Percentiles rank a stretch among this genome's conserved stretches.
Conservation (phyloP, 2,329 filamentous ascomycete genomes). For the Alternaria angustiovoidea region DNA sequence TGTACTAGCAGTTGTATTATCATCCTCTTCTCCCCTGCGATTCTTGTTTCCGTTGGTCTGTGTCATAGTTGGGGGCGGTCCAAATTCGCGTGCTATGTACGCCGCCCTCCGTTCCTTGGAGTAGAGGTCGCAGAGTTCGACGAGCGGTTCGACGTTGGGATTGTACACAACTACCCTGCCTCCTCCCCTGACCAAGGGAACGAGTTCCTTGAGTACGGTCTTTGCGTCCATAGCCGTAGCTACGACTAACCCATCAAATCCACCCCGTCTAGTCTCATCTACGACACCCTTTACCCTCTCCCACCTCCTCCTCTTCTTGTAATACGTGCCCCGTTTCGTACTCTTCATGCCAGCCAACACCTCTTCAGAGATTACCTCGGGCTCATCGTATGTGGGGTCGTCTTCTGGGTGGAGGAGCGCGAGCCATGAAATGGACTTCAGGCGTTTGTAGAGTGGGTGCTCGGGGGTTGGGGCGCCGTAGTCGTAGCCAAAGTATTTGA, state of each 20-base stretch:
- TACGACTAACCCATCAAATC: constrained; percentile 83
- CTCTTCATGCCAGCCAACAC: constrained; percentile 77
- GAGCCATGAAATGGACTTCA: constrained; percentile 89
- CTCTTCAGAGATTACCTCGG: constrained; percentile 66
- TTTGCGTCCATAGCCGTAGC: constrained; percentile 83
- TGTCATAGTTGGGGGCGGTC: constrained; percentile 10
- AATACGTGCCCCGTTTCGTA: constrained; percentile 83
- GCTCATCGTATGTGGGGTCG: constrained; percentile 78
- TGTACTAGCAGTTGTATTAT: too few relatives aligned
- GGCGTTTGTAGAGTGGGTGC: constrained; percentile 82
- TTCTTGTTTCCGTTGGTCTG: constrained; percentile 10
- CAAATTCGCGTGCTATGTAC: constrained; percentile 55
- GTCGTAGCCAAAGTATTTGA: constrained; percentile 92
- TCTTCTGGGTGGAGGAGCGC: constrained; percentile 81
- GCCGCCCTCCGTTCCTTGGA: constrained; percentile 80
- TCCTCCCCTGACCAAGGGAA: constrained; percentile 84
- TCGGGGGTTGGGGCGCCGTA: constrained; percentile 65
- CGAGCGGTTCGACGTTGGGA: constrained; percentile 79
- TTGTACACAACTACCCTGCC: constrained; percentile 87
- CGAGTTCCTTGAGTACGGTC: constrained; percentile 74
- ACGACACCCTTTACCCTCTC: constrained; percentile 75
- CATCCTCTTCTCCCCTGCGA: background rate
- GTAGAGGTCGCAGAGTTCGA: constrained; percentile 81
- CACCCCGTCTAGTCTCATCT: constrained; percentile 75
- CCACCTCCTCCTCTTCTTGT: constrained; percentile 88